Evolutionary conservation across 441 rosid species (phyloP), one percentile per base, ranked within the genome.

Genomic region (Erysimum pusillum): DNA sequence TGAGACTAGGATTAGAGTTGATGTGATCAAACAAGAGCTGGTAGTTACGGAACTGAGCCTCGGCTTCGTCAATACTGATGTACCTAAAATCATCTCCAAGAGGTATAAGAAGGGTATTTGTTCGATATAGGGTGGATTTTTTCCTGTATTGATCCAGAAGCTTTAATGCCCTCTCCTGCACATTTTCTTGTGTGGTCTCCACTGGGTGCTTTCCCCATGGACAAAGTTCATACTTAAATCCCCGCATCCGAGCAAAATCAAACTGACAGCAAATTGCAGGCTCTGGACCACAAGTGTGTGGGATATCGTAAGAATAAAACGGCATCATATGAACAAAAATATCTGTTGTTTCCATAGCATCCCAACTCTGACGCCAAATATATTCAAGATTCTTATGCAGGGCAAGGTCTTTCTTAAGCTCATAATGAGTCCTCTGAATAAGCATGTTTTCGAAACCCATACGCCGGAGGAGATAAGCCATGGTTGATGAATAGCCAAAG

Each of bases 371-470:
- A 77, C 98, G 98, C 98, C 99, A 96, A 51, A 87, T 36, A 11
- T 90, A 96, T 81, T 96, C 99, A 81, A 96, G 82, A 84, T 96
- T 90, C 86, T 91, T 93, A 70, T 87, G 85, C 84, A 74, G 71
- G 14, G 99, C 93, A 61, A 96, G 97, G 74, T 93, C 99, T 87
- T 96, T 96, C 90, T 96, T 96, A 78, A 96, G 87, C 87, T 96
- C 99, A 62, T 96, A 96, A 83, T 93, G 99, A 53, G 98, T 93
- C 79, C 99, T 90, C 68, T 96, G 99, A 69, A 93, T 93, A 73
- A 96, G 97, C 99, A 96, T 96, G 83, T 96, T 96, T 79, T 91
- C 96, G 4, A 96, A 91, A 74, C 99, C 99, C 99, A 96, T 96
- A 39, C 97, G 98, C 17, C 94, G 89, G 61, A 96, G 90, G 60